A percentile compares a stretch with the other conserved stretches of the same genome.
Conservation (phyloP, 345 rosid genomes). For the Crucihimalaya himalaica region DNA sequence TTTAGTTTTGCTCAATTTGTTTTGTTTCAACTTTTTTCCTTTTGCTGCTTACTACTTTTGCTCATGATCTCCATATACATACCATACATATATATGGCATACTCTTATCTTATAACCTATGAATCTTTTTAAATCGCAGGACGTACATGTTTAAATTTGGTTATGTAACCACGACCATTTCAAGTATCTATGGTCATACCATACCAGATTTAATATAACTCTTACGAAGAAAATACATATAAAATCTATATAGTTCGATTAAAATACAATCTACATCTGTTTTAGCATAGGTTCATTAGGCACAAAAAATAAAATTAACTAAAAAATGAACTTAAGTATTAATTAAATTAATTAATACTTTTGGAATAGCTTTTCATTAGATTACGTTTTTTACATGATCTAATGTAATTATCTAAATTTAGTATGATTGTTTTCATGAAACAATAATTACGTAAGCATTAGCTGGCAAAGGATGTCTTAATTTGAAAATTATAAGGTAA, state of each 20-base stretch:
- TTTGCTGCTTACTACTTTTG: slow-evolving; percentile 38
- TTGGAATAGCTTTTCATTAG: not conserved
- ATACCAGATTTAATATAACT: slow-evolving; percentile 25
- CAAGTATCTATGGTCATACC: slow-evolving; percentile 17
- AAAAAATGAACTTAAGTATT: not conserved
- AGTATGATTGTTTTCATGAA: not conserved
- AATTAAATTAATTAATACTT: not conserved
- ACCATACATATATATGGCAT: slow-evolving; percentile 26
- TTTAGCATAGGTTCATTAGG: not conserved
- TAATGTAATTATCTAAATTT: not conserved
- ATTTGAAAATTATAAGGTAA: not conserved
- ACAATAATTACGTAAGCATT: not conserved
- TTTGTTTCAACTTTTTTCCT: slow-evolving; percentile 26
- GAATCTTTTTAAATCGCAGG: slow-evolving; percentile 27
- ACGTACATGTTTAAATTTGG: slow-evolving; percentile 35
- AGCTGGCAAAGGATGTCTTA: not conserved
- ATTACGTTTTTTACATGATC: not conserved
- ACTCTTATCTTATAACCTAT: slow-evolving; percentile 11
- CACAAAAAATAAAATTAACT: not conserved
- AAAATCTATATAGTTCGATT: not conserved
- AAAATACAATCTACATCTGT: not conserved
- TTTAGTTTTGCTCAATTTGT: slow-evolving; percentile 42
- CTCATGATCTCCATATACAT: slow-evolving; percentile 23
- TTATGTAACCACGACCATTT: slow-evolving; percentile 25
- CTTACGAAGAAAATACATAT: slow-evolving; percentile 4